phyloP scores from a whole-genome alignment of 352 stramenopile genomes.

The Globisporangium camurandrum region DNA sequence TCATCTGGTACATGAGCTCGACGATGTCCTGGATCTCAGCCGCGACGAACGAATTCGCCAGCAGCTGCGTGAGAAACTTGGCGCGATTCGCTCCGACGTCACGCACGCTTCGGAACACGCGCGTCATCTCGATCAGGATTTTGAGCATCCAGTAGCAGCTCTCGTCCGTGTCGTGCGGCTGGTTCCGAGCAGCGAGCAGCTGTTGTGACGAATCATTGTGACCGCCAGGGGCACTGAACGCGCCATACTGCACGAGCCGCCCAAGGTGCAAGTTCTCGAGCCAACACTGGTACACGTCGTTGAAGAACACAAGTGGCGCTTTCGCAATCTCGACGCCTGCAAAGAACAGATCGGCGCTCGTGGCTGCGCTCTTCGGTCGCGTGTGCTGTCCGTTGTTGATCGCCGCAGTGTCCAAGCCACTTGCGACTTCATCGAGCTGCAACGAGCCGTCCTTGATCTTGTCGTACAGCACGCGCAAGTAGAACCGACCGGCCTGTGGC shows the following conservation, averaged over 20 bases:
- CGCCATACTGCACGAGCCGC: conserved; percentile 24
- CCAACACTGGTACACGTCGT: conserved; percentile 78
- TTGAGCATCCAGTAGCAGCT: conserved; percentile 57
- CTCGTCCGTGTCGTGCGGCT: conserved; percentile 22
- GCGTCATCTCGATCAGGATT: conserved; percentile 55
- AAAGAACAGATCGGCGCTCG: conserved; percentile 38
- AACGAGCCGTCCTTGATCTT: conserved; percentile 66
- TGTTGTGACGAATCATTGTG: conserved; percentile 2
- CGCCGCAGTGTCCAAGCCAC: conserved; percentile 26
- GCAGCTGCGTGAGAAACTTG: conserved; percentile 39
- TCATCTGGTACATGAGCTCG: conserved; percentile 54
- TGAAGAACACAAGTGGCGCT: conserved; percentile 54
- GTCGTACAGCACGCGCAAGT: conserved; percentile 62
- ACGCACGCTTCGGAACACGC: conserved; percentile 47
- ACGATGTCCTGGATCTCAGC: conserved; percentile 58
- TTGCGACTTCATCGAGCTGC: conserved; percentile 42
- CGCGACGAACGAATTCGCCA: conserved; percentile 41
- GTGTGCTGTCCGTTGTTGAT: conserved; percentile 24
- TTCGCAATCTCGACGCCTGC: conserved; percentile 64
- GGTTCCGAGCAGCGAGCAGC: too few relatives aligned
- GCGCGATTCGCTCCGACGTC: conserved; percentile 34
- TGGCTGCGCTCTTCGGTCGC: conserved; percentile 32
- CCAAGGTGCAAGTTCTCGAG: conserved; percentile 60
- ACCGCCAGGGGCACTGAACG: conserved; percentile 26
- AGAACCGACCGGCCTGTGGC: conserved; percentile 56